phyloP scores from a whole-genome alignment of 805 yeast species.

The Candida michaelii region DNA sequence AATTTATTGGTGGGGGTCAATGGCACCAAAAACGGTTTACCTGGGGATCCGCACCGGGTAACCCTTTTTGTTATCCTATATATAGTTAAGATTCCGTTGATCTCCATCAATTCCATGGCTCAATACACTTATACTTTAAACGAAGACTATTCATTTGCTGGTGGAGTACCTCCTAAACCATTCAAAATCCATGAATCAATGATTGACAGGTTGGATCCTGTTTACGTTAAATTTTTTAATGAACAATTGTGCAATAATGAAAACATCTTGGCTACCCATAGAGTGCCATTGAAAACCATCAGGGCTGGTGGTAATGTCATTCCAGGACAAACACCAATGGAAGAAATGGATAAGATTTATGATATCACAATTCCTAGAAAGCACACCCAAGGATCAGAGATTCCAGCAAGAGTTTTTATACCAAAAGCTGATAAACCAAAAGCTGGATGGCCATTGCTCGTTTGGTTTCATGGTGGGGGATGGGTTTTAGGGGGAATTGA shows the following conservation, averaged over 20 bases:
- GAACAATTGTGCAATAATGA: constrained; percentile 23
- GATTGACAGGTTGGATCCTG: constrained; percentile 32
- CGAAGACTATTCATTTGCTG: constrained; percentile 23
- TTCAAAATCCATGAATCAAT: constrained; percentile 29
- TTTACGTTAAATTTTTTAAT: constrained; percentile 37
- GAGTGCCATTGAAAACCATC: constrained; percentile 29
- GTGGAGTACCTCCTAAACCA: constrained; percentile 30
- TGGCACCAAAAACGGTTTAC: too few species aligned
- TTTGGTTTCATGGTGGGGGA: constrained; percentile 49
- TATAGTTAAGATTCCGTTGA: not conserved
- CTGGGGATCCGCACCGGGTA: constrained; percentile 3
- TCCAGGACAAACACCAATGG: constrained; percentile 40
- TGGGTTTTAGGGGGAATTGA: constrained; percentile 41
- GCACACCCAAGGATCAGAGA: constrained; percentile 21
- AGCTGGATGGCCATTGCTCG: constrained; percentile 36
- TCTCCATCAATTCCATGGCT: constrained; percentile 9
- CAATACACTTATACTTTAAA: constrained; percentile 21
- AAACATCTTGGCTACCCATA: constrained; percentile 33
- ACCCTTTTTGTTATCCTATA: not conserved
- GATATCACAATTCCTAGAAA: constrained; percentile 33
- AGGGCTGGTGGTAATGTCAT: constrained; percentile 39
- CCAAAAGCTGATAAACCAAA: constrained; percentile 34
- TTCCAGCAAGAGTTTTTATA: constrained; percentile 36
- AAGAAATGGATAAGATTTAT: constrained; percentile 23
- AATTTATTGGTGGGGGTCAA: not conserved